A percentile compares a stretch with the other conserved stretches of the same genome.
Evolutionary conservation across 2,329 filamentous ascomycete species (phyloP).

Genomic region (Hymenoscyphus scutula): DNA sequence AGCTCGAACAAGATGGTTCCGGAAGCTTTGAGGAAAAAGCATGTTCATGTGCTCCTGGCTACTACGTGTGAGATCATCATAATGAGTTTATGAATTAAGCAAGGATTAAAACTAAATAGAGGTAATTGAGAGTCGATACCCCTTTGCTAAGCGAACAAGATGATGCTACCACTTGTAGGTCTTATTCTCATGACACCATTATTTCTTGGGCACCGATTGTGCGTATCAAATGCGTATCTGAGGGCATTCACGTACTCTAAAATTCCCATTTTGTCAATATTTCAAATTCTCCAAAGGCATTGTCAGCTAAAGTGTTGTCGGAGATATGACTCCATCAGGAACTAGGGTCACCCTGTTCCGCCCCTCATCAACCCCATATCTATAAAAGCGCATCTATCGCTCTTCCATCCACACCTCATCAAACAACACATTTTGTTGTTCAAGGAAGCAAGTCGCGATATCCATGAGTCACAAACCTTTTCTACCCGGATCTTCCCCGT

Average conservation of each 20-base stretch:
- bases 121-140: neutral
- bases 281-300: neutral
- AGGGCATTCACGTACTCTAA: neutral
- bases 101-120: neutral
- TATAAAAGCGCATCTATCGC: conserved; percentile 2
- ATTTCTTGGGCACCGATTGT: neutral
- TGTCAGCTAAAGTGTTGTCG: neutral
- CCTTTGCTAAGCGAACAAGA: neutral
- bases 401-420: conserved; percentile 1
- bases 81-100: neutral
- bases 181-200: neutral
- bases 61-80: neutral
- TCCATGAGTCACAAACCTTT: neutral
- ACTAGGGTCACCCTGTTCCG: neutral
- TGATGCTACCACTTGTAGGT: neutral
- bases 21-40: neutral
- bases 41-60: neutral
- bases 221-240: neutral
- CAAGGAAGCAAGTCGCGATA: neutral
- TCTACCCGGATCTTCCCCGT: neutral
- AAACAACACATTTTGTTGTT: neutral
- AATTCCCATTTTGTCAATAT: neutral
- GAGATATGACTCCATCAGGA: neutral
- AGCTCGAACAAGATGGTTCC: neutral
- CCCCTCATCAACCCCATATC: conserved; percentile 3